Evolutionary conservation across 805 yeast species (phyloP), one percentile per base, ranked within the genome.

Genomic region (Schwanniomyces pseudopolymorphus): DNA sequence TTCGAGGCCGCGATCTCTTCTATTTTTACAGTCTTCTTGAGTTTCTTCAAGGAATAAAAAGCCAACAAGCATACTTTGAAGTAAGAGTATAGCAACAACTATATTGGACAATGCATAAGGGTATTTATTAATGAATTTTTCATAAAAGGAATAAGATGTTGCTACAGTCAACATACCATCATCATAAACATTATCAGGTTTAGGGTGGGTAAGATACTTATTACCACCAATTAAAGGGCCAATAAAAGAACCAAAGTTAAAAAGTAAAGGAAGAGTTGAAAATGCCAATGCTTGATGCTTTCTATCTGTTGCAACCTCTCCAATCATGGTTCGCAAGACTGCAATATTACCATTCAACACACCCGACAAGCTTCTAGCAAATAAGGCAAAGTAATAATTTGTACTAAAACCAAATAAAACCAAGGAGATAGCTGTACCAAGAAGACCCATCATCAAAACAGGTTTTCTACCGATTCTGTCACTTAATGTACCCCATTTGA

Each of bases 251-350:
- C 88, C 89, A 17, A 81, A 52, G 56, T 83, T 83, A 76, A 80
- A 84, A 11, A 83, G 63, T 31, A 83, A 60, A 0, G 89, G 87
- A 62, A 83, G 69, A 2, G 80, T 77, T 36, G 83, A 74, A 54
- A 83, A 81, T 1, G 87, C 87, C 7, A 81, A 45, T 8, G 85
- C 84, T 58, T 83, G 86, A 56, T 83, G 87, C 28, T 70, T 67
- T 43, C 80, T 68, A 46, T 82, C 78, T 5, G 64, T 61, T 3
- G 85, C 84, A 13, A 80, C 61, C 56, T 83, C 89, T 2, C 87
- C 88, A 39, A 83, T 69, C 41, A 74, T 63, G 0, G 88, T 83
- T 58, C 88, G 65, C 26, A 83, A 57, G n/a, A 83, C 86, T 0
- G 84, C 82, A 7, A 81, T 78, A 57, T 83, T 83, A 5, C 87